Percentiles rank a stretch among this genome's conserved stretches.
These are phyloP conservation scores for Saksenaea vasiformis DNA, from an alignment of 371 early-diverging fungal genomes.

Conservation along the genomic window DNA sequence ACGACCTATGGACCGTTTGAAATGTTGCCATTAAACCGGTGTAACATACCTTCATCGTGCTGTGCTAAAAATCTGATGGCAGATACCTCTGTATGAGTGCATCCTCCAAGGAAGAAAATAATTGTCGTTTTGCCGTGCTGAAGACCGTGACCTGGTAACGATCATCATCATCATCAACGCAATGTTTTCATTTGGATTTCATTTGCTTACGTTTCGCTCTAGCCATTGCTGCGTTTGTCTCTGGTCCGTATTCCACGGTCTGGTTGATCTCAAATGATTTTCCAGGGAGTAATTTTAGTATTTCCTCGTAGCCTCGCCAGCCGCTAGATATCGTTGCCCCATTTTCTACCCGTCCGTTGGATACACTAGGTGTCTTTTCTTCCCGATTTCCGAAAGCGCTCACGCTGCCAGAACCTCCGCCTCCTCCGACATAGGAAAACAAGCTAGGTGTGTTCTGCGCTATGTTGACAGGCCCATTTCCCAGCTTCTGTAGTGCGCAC, in stretches of 20 bases:
- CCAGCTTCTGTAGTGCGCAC: slow-evolving; percentile 61
- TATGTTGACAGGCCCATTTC: slow-evolving; percentile 15
- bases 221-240: slow-evolving; percentile 50
- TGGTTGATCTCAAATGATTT: slow-evolving; percentile 79
- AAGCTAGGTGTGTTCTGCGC: slow-evolving; percentile 38
- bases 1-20: slow-evolving; percentile 51
- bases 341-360: background rate
- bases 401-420: slow-evolving; percentile 19
- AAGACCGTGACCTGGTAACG: slow-evolving; percentile 35
- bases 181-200: no score
- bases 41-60: slow-evolving; percentile 66
- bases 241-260: slow-evolving; percentile 58
- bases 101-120: slow-evolving; percentile 95
- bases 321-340: slow-evolving; percentile 33
- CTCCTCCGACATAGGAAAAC: slow-evolving; percentile 34
- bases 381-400: background rate
- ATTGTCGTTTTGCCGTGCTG: slow-evolving; percentile 75
- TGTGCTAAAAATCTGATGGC: slow-evolving; percentile 84
- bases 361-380: background rate
- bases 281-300: slow-evolving; percentile 75
- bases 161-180: no score
- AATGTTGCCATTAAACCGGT: slow-evolving; percentile 1
- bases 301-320: slow-evolving; percentile 90
- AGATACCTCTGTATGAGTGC: slow-evolving; percentile 89
- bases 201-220: slow-evolving; percentile 56